These are phyloP conservation scores for Vitis hybrid DNA, from an alignment of 177 flowering plant species.

Conservation along the genomic window DNA sequence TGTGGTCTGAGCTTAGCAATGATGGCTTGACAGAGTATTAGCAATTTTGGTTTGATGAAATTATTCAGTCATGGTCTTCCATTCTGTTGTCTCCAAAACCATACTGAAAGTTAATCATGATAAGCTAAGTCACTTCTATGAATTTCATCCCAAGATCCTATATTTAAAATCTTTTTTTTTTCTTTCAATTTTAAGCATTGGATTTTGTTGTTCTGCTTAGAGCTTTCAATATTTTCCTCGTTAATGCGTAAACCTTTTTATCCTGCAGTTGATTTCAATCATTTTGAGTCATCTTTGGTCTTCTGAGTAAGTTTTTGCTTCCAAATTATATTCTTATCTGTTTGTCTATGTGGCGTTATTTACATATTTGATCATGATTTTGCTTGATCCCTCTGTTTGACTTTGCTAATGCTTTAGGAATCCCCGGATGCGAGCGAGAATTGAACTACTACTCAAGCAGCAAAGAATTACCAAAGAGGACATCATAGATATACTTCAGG, in stretches of 20 bases:
- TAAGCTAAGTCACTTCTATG: too few species aligned
- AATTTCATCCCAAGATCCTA: not conserved
- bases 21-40: too few species aligned
- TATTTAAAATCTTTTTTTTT: not conserved
- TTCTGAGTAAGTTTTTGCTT: conserved; percentile 72
- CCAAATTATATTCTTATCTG: not conserved
- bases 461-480: conserved; percentile 72
- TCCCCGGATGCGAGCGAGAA: conserved; percentile 74
- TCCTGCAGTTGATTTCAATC: conserved; percentile 81
- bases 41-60: too few species aligned
- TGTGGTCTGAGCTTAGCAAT: too few species aligned
- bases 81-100: too few species aligned
- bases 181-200: not conserved
- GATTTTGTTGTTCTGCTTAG: not conserved
- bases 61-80: too few species aligned
- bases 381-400: not conserved
- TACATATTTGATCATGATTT: not conserved
- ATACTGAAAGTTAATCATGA: too few species aligned
- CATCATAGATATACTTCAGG: conserved; percentile 86
- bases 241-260: conserved; percentile 2
- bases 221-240: not conserved
- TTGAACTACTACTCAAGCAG: conserved; percentile 84
- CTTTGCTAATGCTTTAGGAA: conserved; percentile 40
- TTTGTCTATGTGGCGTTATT: not conserved
- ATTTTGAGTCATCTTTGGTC: conserved; percentile 97